These are phyloP conservation scores for Arctostaphylos glauca DNA, from an alignment of 148 eudicot genomes.

Conservation along the genomic window DNA sequence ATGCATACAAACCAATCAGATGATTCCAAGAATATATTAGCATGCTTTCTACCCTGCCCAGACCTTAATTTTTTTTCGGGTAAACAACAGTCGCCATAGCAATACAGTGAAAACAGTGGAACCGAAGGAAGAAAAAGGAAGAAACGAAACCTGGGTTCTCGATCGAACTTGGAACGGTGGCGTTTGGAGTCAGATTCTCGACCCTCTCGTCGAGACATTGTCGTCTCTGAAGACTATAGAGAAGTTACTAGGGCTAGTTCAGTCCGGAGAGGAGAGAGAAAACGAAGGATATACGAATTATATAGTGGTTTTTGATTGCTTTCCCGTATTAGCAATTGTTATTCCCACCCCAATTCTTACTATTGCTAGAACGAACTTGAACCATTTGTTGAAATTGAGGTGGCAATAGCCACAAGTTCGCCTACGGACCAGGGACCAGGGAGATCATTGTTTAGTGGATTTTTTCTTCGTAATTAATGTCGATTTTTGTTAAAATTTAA, in stretches of 20 bases:
- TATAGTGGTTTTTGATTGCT: too few relatives aligned
- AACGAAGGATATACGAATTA: neutral
- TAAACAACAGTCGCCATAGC: neutral
- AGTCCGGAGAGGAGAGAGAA: too few relatives aligned
- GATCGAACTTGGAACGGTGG: conserved; percentile 55
- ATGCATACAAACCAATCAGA: neutral
- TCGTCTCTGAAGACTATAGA: neutral
- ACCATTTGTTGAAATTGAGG: too few relatives aligned
- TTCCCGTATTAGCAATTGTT: too few relatives aligned
- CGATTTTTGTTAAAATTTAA: too few relatives aligned
- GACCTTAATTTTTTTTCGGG: neutral
- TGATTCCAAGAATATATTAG: neutral
- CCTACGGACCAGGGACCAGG: too few relatives aligned
- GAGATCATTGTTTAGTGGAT: too few relatives aligned
- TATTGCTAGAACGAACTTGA: too few relatives aligned
- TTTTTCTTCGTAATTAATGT: too few relatives aligned
- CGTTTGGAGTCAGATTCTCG: conserved; percentile 56
- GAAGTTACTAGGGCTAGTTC: neutral
- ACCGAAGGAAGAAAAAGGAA: neutral
- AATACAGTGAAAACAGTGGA: neutral
- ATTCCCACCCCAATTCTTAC: too few relatives aligned
- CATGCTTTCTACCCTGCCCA: neutral
- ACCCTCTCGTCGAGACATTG: conserved; percentile 47
- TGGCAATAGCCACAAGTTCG: too few relatives aligned
- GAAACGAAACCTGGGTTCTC: conserved; percentile 51